Conservation (phyloP, 129 eudicot genomes). For the Dittrichia graveolens region DNA sequence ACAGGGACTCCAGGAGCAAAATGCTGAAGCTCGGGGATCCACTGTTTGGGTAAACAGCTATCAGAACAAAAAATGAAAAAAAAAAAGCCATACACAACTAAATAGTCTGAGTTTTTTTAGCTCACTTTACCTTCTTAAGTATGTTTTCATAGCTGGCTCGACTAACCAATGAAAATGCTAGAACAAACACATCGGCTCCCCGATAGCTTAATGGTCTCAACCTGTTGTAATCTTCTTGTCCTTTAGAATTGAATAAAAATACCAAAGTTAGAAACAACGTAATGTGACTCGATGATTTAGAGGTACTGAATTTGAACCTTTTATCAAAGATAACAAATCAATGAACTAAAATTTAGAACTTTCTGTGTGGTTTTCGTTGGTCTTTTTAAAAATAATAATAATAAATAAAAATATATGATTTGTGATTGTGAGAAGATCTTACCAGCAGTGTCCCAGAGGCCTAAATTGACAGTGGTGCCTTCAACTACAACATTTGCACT, state of each 20-base stretch:
- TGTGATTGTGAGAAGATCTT: constrained; percentile 28
- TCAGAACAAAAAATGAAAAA: constrained; percentile 26
- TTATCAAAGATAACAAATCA: too few relatives aligned
- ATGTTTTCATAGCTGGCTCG: constrained; percentile 95
- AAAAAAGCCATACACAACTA: not conserved
- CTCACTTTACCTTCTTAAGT: constrained; percentile 65
- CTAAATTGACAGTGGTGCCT: constrained; percentile 92
- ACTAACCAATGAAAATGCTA: constrained; percentile 90
- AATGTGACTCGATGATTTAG: not conserved
- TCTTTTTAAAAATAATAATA: not conserved
- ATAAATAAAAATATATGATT: not conserved
- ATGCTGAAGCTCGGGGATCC: constrained; percentile 99
- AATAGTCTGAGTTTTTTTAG: not conserved
- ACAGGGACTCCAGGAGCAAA: constrained; percentile 89
- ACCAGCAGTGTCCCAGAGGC: constrained; percentile 99
- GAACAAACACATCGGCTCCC: constrained; percentile 84
- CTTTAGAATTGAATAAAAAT: constrained; percentile 34
- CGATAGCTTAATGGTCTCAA: constrained; percentile 92
- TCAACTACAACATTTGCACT: constrained; percentile 97
- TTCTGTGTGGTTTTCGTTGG: not conserved
- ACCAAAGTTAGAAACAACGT: constrained; percentile 21
- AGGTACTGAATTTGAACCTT: not conserved
- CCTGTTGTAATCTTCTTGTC: constrained; percentile 94
- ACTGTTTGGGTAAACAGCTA: constrained; percentile 46
- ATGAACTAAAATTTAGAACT: constrained; percentile 12